Evolutionary conservation across 2,329 filamentous ascomycete genomes (phyloP).

Genomic region (Aspergillus pseudoviridinutans): DNA sequence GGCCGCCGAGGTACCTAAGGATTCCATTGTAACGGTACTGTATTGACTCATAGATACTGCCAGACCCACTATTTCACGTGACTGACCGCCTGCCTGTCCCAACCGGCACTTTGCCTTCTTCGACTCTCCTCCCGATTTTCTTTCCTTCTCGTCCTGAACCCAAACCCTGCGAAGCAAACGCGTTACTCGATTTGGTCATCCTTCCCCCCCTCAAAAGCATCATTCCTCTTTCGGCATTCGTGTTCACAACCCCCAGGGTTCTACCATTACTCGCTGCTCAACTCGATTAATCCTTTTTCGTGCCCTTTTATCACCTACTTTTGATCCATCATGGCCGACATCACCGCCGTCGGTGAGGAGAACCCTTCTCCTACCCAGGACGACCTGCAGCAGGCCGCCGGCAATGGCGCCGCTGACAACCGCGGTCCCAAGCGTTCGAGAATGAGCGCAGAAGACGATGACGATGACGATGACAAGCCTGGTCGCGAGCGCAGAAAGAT

Average conservation of each 20-base stretch:
- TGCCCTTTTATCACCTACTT: slow-evolving; percentile 9
- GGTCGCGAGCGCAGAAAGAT: slow-evolving; percentile 98
- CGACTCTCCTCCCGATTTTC: slow-evolving; percentile 27
- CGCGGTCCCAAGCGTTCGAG: slow-evolving; percentile 89
- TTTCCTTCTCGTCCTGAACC: slow-evolving; percentile 33
- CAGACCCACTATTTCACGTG: slow-evolving; percentile 19
- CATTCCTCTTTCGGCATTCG: slow-evolving; percentile 44
- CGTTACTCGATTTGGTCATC: slow-evolving; percentile 47
- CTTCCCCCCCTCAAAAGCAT: slow-evolving; percentile 37
- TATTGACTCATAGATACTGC: not conserved
- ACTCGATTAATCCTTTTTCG: slow-evolving; percentile 7
- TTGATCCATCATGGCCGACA: slow-evolving; percentile 63
- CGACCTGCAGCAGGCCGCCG: slow-evolving; percentile 54
- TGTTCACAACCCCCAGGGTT: slow-evolving; percentile 17
- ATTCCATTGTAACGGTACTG: not conserved
- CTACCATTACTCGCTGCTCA: slow-evolving; percentile 11
- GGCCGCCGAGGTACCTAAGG: not conserved
- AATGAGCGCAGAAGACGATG: slow-evolving; percentile 81
- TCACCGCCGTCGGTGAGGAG: slow-evolving; percentile 72
- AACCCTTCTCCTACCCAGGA: slow-evolving; percentile 73
- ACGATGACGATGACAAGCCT: slow-evolving; percentile 96
- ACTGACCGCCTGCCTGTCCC: slow-evolving; percentile 26
- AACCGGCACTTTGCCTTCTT: slow-evolving; percentile 35
- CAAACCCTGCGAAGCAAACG: slow-evolving; percentile 43
- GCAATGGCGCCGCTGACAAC: slow-evolving; percentile 69